Evolutionary conservation across 2,329 filamentous ascomycete genomes (phyloP).

Genomic region (Botrytis fragariae): DNA sequence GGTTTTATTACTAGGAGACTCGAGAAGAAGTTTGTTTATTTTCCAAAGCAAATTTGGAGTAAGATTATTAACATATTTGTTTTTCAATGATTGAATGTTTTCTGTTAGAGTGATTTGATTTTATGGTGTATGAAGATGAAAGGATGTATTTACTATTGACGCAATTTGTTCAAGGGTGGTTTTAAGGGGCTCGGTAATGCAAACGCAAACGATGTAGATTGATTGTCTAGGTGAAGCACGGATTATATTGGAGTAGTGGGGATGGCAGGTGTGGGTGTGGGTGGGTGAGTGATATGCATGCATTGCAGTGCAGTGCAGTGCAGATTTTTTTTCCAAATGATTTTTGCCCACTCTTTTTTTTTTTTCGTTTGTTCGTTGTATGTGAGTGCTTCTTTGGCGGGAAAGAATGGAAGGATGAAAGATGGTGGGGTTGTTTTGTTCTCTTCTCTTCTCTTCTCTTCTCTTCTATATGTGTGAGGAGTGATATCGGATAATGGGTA

Average conservation of each 20-base stretch:
- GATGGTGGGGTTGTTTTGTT: neutral
- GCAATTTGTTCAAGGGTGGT: neutral
- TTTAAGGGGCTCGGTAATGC: neutral
- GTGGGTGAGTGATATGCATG: neutral
- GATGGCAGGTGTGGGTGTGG: neutral
- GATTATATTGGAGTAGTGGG: neutral
- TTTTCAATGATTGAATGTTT: neutral
- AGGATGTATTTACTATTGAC: neutral
- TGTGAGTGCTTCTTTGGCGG: no score
- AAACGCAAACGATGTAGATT: neutral
- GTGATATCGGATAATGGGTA: neutral
- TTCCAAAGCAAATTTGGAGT: neutral
- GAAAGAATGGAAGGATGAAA: no score
- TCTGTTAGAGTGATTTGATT: neutral
- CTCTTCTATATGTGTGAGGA: neutral
- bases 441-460: neutral
- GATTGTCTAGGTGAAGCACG: neutral
- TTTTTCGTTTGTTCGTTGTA: neutral
- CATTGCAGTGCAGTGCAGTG: neutral
- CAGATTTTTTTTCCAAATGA: neutral
- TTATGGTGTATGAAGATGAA: neutral
- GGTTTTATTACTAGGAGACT: neutral
- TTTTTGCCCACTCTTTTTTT: neutral
- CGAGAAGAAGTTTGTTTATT: neutral
- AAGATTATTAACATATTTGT: neutral